Evolutionary conservation across 441 rosid species (phyloP).

Genomic region (Breynia disticha): DNA sequence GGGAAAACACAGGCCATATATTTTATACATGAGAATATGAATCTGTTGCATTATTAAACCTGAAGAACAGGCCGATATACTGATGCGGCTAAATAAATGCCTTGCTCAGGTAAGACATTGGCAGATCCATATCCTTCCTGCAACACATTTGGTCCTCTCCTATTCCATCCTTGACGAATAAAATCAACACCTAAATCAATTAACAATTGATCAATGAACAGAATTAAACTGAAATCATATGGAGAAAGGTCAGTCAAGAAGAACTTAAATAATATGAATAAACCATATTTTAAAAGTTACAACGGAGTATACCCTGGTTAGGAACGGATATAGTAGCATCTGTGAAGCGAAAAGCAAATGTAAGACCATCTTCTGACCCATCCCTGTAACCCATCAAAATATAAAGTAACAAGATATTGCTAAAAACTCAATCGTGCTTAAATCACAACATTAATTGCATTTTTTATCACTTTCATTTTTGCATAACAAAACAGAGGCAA

Average conservation of each 20-base stretch:
- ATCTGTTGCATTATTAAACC: constrained; percentile 36
- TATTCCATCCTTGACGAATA: constrained; percentile 89
- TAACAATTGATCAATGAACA: not conserved
- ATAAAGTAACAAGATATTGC: not conserved
- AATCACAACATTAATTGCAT: not conserved
- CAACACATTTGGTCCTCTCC: constrained; percentile 62
- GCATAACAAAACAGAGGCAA: not conserved
- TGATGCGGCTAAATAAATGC: constrained; percentile 94
- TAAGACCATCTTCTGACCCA: constrained; percentile 81
- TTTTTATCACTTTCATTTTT: too few relatives aligned
- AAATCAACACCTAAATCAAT: constrained; percentile 65
- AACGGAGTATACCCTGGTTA: constrained; percentile 66
- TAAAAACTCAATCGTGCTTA: not conserved
- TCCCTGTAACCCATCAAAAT: constrained; percentile 47
- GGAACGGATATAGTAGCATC: constrained; percentile 70
- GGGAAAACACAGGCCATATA: constrained; percentile 1
- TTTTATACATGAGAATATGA: constrained; percentile 5
- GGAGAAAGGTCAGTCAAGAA: too few relatives aligned
- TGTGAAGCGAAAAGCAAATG: constrained; percentile 92
- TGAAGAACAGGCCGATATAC: constrained; percentile 86
- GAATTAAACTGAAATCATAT: too few relatives aligned
- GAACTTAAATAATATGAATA: too few relatives aligned
- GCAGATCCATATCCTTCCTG: constrained; percentile 99
- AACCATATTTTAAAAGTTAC: not conserved
- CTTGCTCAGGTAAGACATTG: constrained; percentile 93